Base-by-base conservation (phyloP, 2,329 filamentous ascomycete genomes). In the Karstenula rhodostoma region DNA sequence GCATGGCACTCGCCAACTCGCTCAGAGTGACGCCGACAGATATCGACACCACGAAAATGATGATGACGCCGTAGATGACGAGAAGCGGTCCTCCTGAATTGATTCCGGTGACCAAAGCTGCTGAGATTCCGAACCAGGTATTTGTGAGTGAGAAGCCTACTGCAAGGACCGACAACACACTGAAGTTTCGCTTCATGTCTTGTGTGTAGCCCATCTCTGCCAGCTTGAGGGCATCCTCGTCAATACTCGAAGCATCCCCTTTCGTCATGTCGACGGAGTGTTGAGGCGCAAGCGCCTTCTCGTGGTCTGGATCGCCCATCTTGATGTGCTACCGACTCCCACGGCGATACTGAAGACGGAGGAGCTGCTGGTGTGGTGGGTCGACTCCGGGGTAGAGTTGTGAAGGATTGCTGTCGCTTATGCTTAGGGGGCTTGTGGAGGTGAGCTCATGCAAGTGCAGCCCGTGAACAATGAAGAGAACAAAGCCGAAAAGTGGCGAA, bases 61-160 rank as follows among this genome's bases (percentile, higher is more conserved):
- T 74, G 22, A 83, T 79, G 67, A 83, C 78, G 13, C 83, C 83
- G 65, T 84, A 84, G 57, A 84, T 78, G 60, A 83, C 79, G 56
- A 84, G 74, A 1, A 83, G 67, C 2, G 82, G 80, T 1, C 83
- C 82, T 22, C 82, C 82, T 10, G 80, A 82, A 42, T 80, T 83
- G 74, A 85, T 83, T 32, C 82, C 82, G 1, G 82, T 83, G 59
- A 83, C 76, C 61, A 84, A 64, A 5, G 80, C 81, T 9, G 81
- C 80, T 1, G 81, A 82, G 54, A 85, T 83, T 52, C 80, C 82
- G 61, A 82, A 83, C 82, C 82, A 84, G 1, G 81, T 82, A 62
- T 84, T 84, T 29, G 82, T 83, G 57, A 85, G 77, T 9, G 80
- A 82, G 67, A 83, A 84, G 10, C 82, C 81, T 13, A 83, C 80